These are phyloP conservation scores for Solanum chiquidenum DNA, from an alignment of 257 asterid genomes.

Conservation along the genomic window DNA sequence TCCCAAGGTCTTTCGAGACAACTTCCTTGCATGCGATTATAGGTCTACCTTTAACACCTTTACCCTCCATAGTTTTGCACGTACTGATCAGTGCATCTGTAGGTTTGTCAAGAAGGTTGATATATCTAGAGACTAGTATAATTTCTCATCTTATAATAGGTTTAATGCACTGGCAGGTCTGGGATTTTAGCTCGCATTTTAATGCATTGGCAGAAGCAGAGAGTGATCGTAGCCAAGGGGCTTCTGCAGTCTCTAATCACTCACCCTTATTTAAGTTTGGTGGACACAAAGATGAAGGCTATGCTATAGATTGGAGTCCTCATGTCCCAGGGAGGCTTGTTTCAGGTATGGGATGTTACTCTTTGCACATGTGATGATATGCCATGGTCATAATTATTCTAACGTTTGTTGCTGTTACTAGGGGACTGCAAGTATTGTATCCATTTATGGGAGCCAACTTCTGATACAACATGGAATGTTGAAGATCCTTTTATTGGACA, in stretches of 20 bases:
- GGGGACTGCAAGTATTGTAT: conserved; percentile 82
- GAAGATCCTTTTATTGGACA: conserved; percentile 34
- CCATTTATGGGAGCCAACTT: conserved; percentile 90
- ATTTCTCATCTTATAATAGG: background rate
- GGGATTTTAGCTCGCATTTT: conserved; percentile 84
- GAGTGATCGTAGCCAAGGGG: conserved; percentile 29
- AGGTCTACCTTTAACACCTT: background rate
- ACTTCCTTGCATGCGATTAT: background rate
- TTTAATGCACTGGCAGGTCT: conserved; percentile 41
- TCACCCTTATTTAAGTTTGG: conserved; percentile 57
- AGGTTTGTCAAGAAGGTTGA: background rate
- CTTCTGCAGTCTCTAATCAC: conserved; percentile 38
- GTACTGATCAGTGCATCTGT: background rate
- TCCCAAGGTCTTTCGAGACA: background rate
- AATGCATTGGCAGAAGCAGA: conserved; percentile 52
- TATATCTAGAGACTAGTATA: background rate
- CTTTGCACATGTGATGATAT: background rate
- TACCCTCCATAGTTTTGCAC: background rate
- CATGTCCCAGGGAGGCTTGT: conserved; percentile 81
- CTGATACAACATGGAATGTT: conserved; percentile 69
- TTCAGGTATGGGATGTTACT: conserved; percentile 30
- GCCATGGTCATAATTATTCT: background rate
- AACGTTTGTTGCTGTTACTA: conserved; percentile 2
- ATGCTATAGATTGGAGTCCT: conserved; percentile 91
- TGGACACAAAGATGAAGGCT: conserved; percentile 95